Evolutionary conservation across 1,139 yeast genomes (phyloP).

Genomic region (Protomyces arabidopsidicola): DNA sequence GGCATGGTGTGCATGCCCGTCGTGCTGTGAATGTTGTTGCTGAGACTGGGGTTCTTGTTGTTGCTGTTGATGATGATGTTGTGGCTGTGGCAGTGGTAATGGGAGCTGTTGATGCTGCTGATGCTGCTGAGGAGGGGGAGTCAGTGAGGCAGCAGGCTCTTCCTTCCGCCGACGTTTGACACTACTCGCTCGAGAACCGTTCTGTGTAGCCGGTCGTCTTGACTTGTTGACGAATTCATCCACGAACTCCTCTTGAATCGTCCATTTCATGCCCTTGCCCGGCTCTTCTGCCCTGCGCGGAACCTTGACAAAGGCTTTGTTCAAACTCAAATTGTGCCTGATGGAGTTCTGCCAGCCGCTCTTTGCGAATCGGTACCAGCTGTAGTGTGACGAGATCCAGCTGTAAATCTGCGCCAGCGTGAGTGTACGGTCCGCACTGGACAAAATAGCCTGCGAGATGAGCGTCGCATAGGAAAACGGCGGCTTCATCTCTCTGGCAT

Average conservation of each 20-base stretch:
- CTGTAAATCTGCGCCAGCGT: slow-evolving; percentile 86
- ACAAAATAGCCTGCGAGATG: slow-evolving; percentile 94
- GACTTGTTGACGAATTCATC: slow-evolving; percentile 54
- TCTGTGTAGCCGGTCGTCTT: slow-evolving; percentile 1
- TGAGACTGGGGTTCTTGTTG: neutral
- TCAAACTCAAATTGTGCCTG: slow-evolving; percentile 72
- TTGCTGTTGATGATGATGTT: neutral
- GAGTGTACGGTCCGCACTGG: slow-evolving; percentile 80
- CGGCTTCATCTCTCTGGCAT: slow-evolving; percentile 87
- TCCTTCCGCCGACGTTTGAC: neutral
- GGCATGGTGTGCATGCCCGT: neutral
- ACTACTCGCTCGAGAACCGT: neutral
- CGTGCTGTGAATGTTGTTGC: neutral
- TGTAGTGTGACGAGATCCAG: slow-evolving; percentile 82
- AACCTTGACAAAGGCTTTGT: slow-evolving; percentile 88
- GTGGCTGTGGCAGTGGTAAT: neutral
- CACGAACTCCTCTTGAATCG: slow-evolving; percentile 76
- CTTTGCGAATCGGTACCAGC: slow-evolving; percentile 84
- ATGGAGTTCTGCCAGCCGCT: slow-evolving; percentile 95
- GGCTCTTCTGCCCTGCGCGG: slow-evolving; percentile 95
- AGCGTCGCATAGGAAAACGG: slow-evolving; percentile 96
- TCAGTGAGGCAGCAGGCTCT: neutral
- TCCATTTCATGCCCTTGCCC: slow-evolving; percentile 99
- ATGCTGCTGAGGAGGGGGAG: neutral
- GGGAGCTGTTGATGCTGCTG: neutral